Conservation (phyloP, 208 protist genomes). For the Crithidia expoeki region DNA sequence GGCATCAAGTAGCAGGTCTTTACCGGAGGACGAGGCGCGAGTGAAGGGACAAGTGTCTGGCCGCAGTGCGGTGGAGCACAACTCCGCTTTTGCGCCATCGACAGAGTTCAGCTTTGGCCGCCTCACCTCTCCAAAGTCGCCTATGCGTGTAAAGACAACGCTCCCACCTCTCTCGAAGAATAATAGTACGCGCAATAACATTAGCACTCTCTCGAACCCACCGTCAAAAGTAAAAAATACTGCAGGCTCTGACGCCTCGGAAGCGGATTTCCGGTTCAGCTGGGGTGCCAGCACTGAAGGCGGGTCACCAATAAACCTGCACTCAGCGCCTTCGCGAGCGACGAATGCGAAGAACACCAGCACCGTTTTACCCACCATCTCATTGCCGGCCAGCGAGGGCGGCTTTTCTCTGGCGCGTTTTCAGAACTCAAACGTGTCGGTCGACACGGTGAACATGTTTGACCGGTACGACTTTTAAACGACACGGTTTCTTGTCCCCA, state of each 20-base stretch:
- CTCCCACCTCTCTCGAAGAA: no score
- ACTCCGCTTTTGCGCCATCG: background rate
- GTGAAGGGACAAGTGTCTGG: background rate
- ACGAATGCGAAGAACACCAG: background rate
- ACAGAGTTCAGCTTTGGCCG: conserved; percentile 12
- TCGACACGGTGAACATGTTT: conserved; percentile 23
- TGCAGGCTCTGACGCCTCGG: background rate
- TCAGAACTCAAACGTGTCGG: background rate
- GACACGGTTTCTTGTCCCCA: no score
- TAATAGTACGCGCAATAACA: no score
- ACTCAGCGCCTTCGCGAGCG: background rate
- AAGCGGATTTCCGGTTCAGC: conserved; percentile 1
- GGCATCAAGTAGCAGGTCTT: background rate
- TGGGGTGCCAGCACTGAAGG: background rate
- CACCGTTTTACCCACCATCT: background rate
- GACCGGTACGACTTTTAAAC: conserved; percentile 10
- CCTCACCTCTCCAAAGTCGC: no score
- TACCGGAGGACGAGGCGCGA: background rate
- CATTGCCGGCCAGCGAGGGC: background rate
- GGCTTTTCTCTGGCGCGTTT: conserved; percentile 22
- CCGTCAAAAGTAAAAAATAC: background rate
- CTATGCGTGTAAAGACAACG: no score
- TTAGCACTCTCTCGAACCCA: background rate
- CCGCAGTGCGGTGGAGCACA: background rate
- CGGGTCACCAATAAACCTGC: background rate